Evolutionary conservation across 1,284 basidiomycete species (phyloP), one percentile per base, ranked within the genome.

Genomic region (Phellinidium pouzarii): DNA sequence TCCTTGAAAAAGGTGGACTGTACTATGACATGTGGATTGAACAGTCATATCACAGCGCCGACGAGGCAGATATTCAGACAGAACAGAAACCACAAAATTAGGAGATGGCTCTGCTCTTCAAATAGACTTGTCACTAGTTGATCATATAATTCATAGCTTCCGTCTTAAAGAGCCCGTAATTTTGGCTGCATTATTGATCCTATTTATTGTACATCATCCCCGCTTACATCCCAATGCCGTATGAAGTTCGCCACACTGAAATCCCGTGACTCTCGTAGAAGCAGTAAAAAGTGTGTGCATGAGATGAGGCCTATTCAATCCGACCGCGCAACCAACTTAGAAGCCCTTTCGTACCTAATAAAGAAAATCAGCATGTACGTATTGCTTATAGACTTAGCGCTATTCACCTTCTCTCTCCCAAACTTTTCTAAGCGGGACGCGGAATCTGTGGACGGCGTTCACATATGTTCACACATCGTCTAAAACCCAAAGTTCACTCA

Each of bases 1-100:
- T 96, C 14, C 71, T 96, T 64, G 77, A 71, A 38, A 68, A 68
- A 9, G 78, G 78, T 17, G 91, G 92, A 0, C 68, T 94, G 44
- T 97, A 96, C 68, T 71, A 80, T 58, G 77, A 80, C 56, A 88
- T 96, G 80, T 97, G 94, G 94, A 70, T 82, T 46, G 83, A 91
- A 60, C 93, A 96, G 65, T 77, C 76, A 41, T 66, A 48, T 23
- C 52, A 48, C 1, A 34, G 47, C 17, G 36, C 47, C 7, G 47
- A 48, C 67, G 50, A 56, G 31, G 41, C 22, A 20, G 48, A 42
- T 23, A 6, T 11, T 22, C 27, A 44, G 26, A n/a, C 19, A 19
- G 25, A 43, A 31, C 11, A 40, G 36, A 12, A 17, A 8, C n/a
- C 8, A 40, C 37, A 17, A 17, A n/a, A 11, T 17, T 11, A 40